phyloP scores from a whole-genome alignment of 2,329 filamentous ascomycete genomes.

The Cryoendolithus antarcticus region DNA sequence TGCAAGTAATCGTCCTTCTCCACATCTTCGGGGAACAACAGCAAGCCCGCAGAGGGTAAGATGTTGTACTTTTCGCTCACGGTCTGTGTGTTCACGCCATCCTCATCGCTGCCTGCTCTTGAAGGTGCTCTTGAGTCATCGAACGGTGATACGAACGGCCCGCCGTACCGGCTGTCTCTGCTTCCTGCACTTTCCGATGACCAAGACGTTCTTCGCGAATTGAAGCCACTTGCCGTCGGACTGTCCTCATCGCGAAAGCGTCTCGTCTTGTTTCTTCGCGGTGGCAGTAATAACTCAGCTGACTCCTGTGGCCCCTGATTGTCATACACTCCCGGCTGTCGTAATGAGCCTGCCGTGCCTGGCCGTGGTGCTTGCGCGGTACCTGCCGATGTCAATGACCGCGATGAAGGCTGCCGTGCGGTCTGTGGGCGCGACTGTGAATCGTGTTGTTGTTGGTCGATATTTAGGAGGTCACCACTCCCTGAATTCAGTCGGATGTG shows the following conservation, averaged over 20 bases:
- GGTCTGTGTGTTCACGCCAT: slow-evolving; percentile 57
- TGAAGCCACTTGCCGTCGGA: slow-evolving; percentile 38
- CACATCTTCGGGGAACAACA: slow-evolving; percentile 59
- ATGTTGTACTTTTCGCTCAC: slow-evolving; percentile 66
- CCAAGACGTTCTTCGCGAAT: slow-evolving; percentile 53
- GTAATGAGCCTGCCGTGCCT: slow-evolving; percentile 4
- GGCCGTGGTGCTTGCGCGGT: slow-evolving; percentile 9
- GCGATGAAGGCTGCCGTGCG: slow-evolving; percentile 29
- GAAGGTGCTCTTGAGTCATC: slow-evolving; percentile 49
- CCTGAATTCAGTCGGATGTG: slow-evolving; percentile 55
- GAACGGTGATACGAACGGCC: slow-evolving; percentile 42
- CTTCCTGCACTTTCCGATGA: slow-evolving; percentile 45
- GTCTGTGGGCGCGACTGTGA: slow-evolving; percentile 23
- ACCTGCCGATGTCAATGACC: slow-evolving; percentile 33
- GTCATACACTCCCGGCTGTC: slow-evolving; percentile 14
- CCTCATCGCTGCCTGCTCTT: slow-evolving; percentile 50
- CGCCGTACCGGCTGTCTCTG: slow-evolving; percentile 37
- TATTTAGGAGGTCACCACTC: slow-evolving; percentile 38
- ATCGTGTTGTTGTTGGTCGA: slow-evolving; percentile 9
- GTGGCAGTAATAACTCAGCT: slow-evolving; percentile 40
- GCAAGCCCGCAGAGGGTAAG: slow-evolving; percentile 50
- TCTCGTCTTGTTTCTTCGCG: slow-evolving; percentile 34
- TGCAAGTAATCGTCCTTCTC: slow-evolving; percentile 64
- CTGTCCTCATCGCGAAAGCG: slow-evolving; percentile 42
- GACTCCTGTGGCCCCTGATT: slow-evolving; percentile 27